phyloP scores from a whole-genome alignment of 1,284 basidiomycete genomes.

The Heterobasidion irregulare region DNA sequence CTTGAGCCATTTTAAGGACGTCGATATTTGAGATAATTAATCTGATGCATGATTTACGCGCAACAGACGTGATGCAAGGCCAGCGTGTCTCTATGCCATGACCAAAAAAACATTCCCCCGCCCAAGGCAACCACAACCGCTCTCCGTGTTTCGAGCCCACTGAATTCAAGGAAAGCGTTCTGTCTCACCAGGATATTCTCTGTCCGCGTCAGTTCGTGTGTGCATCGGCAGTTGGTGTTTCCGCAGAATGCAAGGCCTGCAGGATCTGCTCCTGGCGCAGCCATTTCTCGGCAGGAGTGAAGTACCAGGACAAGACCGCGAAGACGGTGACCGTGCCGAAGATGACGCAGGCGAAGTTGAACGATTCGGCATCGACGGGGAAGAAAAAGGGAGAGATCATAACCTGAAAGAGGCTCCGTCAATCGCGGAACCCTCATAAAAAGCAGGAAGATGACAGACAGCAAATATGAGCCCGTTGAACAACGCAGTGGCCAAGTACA shows the following conservation, averaged over 20 bases:
- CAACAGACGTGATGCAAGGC: too few species aligned
- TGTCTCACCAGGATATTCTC: too few species aligned
- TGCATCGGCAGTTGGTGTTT: background rate
- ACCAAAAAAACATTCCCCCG: too few species aligned
- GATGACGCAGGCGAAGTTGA: slow-evolving; percentile 79
- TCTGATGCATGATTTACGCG: too few species aligned
- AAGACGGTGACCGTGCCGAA: slow-evolving; percentile 72
- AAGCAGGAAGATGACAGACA: slow-evolving; percentile 23
- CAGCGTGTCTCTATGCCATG: too few species aligned
- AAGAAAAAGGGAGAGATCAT: slow-evolving; percentile 79
- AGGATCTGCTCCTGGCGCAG: slow-evolving; percentile 53
- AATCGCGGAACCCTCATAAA: background rate
- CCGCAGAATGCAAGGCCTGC: slow-evolving; percentile 22
- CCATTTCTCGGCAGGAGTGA: slow-evolving; percentile 73
- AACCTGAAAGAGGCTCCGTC: slow-evolving; percentile 32
- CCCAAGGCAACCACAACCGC: too few species aligned
- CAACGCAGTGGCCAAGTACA: slow-evolving; percentile 56
- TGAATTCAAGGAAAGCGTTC: too few species aligned
- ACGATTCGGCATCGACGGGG: slow-evolving; percentile 62
- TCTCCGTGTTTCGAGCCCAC: too few species aligned
- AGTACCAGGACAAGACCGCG: slow-evolving; percentile 67
- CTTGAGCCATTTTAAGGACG: slow-evolving; percentile 45
- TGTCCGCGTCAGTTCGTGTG: too few species aligned
- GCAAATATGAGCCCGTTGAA: slow-evolving; percentile 72
- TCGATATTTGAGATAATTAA: background rate